Conservation (phyloP, 2,329 filamentous ascomycete genomes). For the Helotiales sp. region DNA sequence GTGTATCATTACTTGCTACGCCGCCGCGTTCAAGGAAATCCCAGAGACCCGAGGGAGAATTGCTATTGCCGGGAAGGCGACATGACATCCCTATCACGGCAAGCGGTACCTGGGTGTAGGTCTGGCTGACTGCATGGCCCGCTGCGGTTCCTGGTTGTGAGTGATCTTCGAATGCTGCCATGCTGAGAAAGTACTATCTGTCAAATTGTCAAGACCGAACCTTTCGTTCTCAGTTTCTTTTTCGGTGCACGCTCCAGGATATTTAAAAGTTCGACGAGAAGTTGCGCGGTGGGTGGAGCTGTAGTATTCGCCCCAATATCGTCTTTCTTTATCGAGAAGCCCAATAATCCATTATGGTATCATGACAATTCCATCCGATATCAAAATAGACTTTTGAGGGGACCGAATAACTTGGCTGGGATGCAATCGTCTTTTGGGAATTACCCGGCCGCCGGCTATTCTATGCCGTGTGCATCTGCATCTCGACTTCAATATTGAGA, state of each 20-base stretch:
- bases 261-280: background rate
- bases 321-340: background rate
- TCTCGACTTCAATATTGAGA: background rate
- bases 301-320: background rate
- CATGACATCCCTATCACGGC: constrained; percentile 42
- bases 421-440: background rate
- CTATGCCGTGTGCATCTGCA: background rate
- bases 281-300: background rate
- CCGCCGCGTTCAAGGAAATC: constrained; percentile 62
- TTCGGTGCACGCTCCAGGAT: background rate
- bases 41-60: constrained; percentile 37
- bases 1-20: constrained; percentile 62
- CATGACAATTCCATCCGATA: background rate
- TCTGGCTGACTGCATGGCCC: background rate
- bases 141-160: background rate
- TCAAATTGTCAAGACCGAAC: background rate
- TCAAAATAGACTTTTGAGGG: background rate
- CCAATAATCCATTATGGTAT: background rate
- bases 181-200: background rate
- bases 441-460: background rate
- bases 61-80: constrained; percentile 38
- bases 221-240: background rate
- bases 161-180: background rate
- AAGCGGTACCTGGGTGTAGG: constrained; percentile 35
- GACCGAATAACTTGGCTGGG: background rate